phyloP scores from a whole-genome alignment of 2,329 filamentous ascomycete species.

The Botrytis paeoniae region DNA sequence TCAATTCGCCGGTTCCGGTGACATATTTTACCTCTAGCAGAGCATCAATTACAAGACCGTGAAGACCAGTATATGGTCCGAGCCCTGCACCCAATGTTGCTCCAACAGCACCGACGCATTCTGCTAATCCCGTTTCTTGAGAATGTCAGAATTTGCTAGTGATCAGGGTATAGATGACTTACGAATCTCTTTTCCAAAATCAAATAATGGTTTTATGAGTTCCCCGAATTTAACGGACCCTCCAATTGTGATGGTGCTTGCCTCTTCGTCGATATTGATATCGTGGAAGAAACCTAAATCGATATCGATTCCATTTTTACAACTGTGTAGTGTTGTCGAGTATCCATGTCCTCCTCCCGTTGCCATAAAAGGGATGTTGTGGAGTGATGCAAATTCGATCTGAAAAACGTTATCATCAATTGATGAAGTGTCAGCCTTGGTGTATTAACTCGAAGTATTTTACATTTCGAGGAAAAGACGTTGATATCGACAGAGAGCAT shows the following conservation, averaged over 20 bases:
- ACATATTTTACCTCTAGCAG: not conserved
- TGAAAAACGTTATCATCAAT: not conserved
- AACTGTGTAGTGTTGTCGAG: constrained; percentile 29
- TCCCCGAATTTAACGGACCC: not conserved
- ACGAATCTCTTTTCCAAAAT: constrained; percentile 10
- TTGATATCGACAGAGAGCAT: not conserved
- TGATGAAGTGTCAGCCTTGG: not conserved
- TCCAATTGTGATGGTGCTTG: constrained; percentile 25
- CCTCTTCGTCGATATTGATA: constrained; percentile 28
- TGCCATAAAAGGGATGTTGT: constrained; percentile 38
- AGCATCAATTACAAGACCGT: not conserved
- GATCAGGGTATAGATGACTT: not conserved
- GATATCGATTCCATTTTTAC: constrained; percentile 37
- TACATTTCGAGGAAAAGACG: not conserved
- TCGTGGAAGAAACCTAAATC: constrained; percentile 37
- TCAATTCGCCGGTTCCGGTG: not conserved
- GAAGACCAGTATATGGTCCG: not conserved
- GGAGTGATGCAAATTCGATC: not conserved
- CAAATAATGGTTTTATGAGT: not conserved
- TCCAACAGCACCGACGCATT: not conserved
- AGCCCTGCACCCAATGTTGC: not conserved
- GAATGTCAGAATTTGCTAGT: not conserved
- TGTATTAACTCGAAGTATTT: not conserved
- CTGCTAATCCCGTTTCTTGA: not conserved
- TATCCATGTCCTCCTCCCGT: constrained; percentile 40